Conservation (phyloP, 495 filamentous ascomycete genomes). For the Penicillium longicatenatum region DNA sequence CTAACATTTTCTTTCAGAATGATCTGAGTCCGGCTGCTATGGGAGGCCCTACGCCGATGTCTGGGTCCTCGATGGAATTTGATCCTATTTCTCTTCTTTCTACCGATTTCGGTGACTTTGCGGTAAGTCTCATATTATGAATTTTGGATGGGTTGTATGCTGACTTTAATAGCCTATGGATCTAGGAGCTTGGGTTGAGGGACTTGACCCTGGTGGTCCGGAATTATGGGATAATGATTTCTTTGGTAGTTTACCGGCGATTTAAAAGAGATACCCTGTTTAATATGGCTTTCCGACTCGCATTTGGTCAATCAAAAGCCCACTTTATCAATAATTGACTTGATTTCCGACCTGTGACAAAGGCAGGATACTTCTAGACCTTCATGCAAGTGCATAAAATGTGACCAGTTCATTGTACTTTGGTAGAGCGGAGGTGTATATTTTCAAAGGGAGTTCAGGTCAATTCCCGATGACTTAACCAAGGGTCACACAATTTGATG, state of each 20-base stretch:
- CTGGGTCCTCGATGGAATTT: conserved; percentile 27
- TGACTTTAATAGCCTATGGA: conserved; percentile 36
- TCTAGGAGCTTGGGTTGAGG: conserved; percentile 38
- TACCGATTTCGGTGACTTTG: conserved; percentile 30
- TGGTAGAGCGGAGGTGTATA: too few species aligned
- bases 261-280: conserved; percentile 2
- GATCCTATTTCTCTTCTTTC: conserved; percentile 32
- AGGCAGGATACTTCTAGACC: too few species aligned
- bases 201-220: conserved; percentile 27
- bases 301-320: too few species aligned
- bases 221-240: conserved; percentile 38
- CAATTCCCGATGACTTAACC: too few species aligned
- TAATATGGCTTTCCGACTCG: not conserved
- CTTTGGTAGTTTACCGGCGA: conserved; percentile 21
- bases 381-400: too few species aligned
- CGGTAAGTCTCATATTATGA: conserved; percentile 24
- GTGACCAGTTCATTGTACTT: too few species aligned
- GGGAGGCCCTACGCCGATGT: conserved; percentile 15
- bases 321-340: not conserved
- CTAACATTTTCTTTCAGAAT: conserved; percentile 11
- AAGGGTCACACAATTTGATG: too few species aligned
- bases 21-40: conserved; percentile 8
- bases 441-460: too few species aligned
- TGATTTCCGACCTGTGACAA: not conserved
- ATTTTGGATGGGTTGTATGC: not conserved